Evolutionary conservation across 805 yeast species (phyloP), one percentile per base, ranked within the genome.

Genomic region (Candida oleophila): DNA sequence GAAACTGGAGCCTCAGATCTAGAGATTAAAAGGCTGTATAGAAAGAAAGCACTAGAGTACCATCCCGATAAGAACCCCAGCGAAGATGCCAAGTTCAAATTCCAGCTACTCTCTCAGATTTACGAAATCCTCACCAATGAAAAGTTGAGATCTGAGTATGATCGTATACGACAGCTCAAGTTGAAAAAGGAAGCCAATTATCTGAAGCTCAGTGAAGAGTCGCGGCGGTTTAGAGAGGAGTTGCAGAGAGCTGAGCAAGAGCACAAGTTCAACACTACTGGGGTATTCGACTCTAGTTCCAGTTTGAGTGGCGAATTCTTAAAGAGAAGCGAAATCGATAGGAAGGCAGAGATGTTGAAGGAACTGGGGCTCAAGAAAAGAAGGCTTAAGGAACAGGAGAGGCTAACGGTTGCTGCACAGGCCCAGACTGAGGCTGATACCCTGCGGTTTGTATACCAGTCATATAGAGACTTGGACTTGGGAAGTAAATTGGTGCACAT

Each of bases 41-140:
- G 76, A 34, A 53, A 54, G 35, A 51, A 60, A 47, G 77, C 77
- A 0, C 61, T 72, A 18, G 40, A 49, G 18, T 66, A 56, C 49
- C 77, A 73, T 49, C 77, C 77, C 4, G 77, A 73, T 52, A 73
- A 71, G 52, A 64, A 65, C 49, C 49, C 58, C 9, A 49, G 57
- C 15, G 56, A 61, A 2, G 63, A 53, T 34, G 66, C 65, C 1
- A 49, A 48, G 8, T 50, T 49, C 9, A 44, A 39, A 36, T 72
- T 72, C 54, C 66, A 66, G 34, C 41, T 61, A 12, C 52, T 68
- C 42, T 55, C 67, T 5, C 54, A 57, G 32, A 55, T 63, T 4
- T 62, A 69, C 56, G 64, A 66, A 36, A 64, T 71, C 14, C 57
- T 72, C 25, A 54, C 59, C 5, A 54, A 60, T 42, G 60, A 60